phyloP scores from a whole-genome alignment of 768 basidiomycete genomes.

The Pleurotus tuber-regium region DNA sequence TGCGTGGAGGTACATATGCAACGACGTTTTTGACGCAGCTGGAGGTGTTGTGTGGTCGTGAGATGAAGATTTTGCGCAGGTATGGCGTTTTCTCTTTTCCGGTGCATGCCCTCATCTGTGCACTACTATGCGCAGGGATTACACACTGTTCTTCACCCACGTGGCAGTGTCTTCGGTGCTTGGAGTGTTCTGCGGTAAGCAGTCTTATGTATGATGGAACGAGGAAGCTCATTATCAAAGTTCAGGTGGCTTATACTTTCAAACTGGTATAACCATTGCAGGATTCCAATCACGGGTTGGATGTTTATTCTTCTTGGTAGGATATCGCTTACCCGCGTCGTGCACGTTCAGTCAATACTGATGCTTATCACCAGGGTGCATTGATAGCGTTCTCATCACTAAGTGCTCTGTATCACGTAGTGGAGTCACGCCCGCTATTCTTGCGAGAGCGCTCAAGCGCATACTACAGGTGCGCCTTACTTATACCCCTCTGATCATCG shows the following conservation, averaged over 20 bases:
- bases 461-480: constrained; percentile 68
- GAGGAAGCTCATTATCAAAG: neutral
- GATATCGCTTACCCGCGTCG: constrained; percentile 15
- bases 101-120: neutral
- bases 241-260: constrained; percentile 80
- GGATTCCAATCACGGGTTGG: constrained; percentile 96
- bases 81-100: constrained; percentile 24
- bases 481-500: neutral
- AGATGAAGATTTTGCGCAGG: constrained; percentile 81
- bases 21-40: constrained; percentile 90
- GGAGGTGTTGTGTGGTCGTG: constrained; percentile 75
- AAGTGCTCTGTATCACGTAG: constrained; percentile 86
- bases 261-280: constrained; percentile 78
- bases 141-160: constrained; percentile 81
- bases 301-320: constrained; percentile 88
- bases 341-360: neutral
- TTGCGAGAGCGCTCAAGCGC: constrained; percentile 81
- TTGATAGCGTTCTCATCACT: constrained; percentile 89
- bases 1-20: constrained; percentile 40
- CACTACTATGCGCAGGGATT: constrained; percentile 52
- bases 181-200: constrained; percentile 82
- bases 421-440: constrained; percentile 83
- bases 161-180: constrained; percentile 64
- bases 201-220: neutral
- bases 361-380: constrained; percentile 56